Evolutionary conservation across 140 eudicot genomes (phyloP), one percentile per base, ranked within the genome.

Genomic region (Stevia rebaudiana): DNA sequence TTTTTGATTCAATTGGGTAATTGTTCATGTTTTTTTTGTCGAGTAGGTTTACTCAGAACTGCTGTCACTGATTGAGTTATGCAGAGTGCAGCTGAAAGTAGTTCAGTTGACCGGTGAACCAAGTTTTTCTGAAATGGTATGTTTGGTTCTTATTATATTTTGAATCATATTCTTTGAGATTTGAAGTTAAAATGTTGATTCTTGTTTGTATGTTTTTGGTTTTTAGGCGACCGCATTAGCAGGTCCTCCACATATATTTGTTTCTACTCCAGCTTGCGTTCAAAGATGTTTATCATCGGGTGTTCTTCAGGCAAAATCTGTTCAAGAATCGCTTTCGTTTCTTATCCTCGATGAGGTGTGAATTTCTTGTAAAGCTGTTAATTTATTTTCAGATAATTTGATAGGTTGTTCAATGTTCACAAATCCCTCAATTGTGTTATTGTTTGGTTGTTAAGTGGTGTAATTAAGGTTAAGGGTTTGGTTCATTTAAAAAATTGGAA

Each of bases 341-440:
- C 95, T 94, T 57, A 66, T 94, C 48, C 90, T 94, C 11, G 99
- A 94, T 59, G 99, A 94, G 99, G 99, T 90, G 3, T 41, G 82
- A 35, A 65, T 69, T 25, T 18, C 3, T 51, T 11, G 15, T 52
- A 4, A 22, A 12, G 25, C 21, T 60, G n/a, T 57, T 22, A 16
- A 4, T 46, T 31, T n/a, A n/a, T n/a, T 39, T 56, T 42, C 21
- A 28, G 40, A 41, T 18, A 58, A 37, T 18, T 44, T 46, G n/a
- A 3, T 48, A 46, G 16, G 12, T 57, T 57, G 24, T 57, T 8
- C 17, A 3, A 7, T 28, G 61, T 2, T 30, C 11, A 28, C 22
- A 30, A 30, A 30, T 3, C 54, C 24, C 9, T 56, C 43, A 16
- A 31, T 0, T 31, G 7, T 8, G 11, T 23, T 15, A 4, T 15